Evolutionary conservation across 345 rosid genomes (phyloP).

Genomic region (Microcos paniculata): DNA sequence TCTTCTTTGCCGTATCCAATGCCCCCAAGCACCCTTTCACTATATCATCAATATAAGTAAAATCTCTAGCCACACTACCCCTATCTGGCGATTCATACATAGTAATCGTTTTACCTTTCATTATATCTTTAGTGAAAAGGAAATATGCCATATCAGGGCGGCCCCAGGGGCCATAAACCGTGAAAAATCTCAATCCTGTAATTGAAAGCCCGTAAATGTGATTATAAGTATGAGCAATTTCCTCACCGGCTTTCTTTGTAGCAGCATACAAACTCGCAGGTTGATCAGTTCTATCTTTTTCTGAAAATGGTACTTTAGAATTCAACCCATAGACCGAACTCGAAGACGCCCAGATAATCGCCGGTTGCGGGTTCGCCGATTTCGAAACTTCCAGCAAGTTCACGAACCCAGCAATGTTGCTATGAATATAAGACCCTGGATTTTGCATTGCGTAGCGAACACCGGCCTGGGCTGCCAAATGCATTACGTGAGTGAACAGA

Average conservation of each 20-base stretch:
- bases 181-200: conserved; percentile 63
- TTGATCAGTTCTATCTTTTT: conserved; percentile 58
- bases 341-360: conserved; percentile 73
- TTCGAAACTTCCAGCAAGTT: conserved; percentile 57
- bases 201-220: conserved; percentile 70
- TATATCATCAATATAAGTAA: conserved; percentile 71
- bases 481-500: conserved; percentile 60
- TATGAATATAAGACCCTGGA: conserved; percentile 58
- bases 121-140: conserved; percentile 60
- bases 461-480: conserved; percentile 68
- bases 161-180: conserved; percentile 78
- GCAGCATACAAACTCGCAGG: conserved; percentile 72
- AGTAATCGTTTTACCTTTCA: conserved; percentile 48
- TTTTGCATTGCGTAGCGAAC: conserved; percentile 70
- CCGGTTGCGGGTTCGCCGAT: conserved; percentile 57
- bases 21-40: conserved; percentile 64
- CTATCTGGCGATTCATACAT: conserved; percentile 49
- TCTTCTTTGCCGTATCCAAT: conserved; percentile 63
- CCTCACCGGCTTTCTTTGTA: conserved; percentile 74
- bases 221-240: conserved; percentile 61
- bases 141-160: conserved; percentile 76
- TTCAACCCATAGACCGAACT: conserved; percentile 74
- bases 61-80: conserved; percentile 67
- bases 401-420: conserved; percentile 67
- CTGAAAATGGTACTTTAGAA: conserved; percentile 63